Evolutionary conservation across 2,329 filamentous ascomycete genomes (phyloP), one percentile per base, ranked within the genome.

Genomic region (Claviceps capensis): DNA sequence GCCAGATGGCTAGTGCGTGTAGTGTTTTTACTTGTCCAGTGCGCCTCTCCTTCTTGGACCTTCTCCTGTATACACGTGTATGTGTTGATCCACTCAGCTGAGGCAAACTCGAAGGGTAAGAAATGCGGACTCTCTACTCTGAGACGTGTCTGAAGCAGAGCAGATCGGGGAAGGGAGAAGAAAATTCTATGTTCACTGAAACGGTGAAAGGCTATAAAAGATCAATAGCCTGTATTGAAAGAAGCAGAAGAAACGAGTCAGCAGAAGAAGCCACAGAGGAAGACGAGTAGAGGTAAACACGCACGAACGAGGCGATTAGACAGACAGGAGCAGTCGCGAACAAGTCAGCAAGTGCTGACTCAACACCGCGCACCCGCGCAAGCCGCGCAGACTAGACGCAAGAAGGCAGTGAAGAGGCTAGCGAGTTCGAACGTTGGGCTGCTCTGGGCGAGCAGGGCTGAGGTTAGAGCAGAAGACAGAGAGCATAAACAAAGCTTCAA

Each of bases 111-210:
- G 47, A 47, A 48, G 19, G 38, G 14, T 51, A 47, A 52, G 37
- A 52, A 49, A 55, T 52, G 51, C 53, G 53, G 48, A 47, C 34
- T 36, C 30, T 4, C 30, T 34, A 34, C 9, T 34, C 50, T 53
- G 40, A 53, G 53, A 55, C 51, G 51, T 55, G 53, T 53, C 48
- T 53, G 48, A 51, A 41, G 40, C 48, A 48, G 48, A 51, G 41
- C 36, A 53, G 51, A 51, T 53, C 50, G 46, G 42, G 23, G 19
- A 23, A 23, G 5, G 19, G 11, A 6, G 13, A 30, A n/a, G 30
- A 30, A 36, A 36, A 46, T 34, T 43, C 26, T 26, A 43, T 26
- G 9, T 23, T 30, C 46, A 50, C 37, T 41, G 23, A 13, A 46
- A 42, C 40, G 26, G 41, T 19, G 46, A 41, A 43, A 38, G 26